A percentile compares a stretch with the other conserved stretches of the same genome.
phyloP scores from a whole-genome alignment of 352 stramenopile genomes.

The Phytophthora sansomeana region DNA sequence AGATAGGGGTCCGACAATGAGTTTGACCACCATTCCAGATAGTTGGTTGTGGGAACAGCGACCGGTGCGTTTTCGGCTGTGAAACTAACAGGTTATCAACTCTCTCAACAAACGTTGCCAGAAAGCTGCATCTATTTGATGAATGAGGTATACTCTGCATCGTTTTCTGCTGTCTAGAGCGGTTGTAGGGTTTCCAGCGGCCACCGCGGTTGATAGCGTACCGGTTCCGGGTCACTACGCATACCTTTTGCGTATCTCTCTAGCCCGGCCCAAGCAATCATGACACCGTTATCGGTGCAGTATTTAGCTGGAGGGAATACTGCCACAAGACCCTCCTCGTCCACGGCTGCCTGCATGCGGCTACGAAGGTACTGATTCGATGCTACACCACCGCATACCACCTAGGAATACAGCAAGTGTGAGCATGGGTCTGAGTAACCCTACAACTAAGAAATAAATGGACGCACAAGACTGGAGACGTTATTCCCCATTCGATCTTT shows the following conservation, averaged over 20 bases:
- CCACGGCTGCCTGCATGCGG: constrained; percentile 77
- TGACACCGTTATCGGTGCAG: constrained; percentile 99
- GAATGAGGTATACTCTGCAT: background rate
- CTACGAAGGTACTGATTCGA: constrained; percentile 95
- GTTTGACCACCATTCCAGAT: no score
- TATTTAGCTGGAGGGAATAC: constrained; percentile 82
- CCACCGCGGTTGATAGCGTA: constrained; percentile 82
- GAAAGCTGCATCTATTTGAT: constrained; percentile 4
- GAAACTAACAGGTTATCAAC: no score
- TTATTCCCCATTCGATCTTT: constrained; percentile 55
- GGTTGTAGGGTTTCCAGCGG: constrained; percentile 71
- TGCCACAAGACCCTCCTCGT: constrained; percentile 51
- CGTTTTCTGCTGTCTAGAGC: constrained; percentile 27
- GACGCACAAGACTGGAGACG: constrained; percentile 82
- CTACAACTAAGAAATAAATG: background rate
- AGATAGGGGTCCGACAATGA: no score
- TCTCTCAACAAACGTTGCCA: no score
- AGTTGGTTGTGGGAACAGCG: no score
- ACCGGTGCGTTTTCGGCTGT: no score
- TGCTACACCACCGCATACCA: constrained; percentile 97
- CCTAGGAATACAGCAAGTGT: constrained; percentile 39
- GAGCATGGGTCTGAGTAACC: background rate
- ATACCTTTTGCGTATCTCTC: constrained; percentile 66
- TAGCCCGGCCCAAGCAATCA: constrained; percentile 95
- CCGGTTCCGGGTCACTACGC: constrained; percentile 56